A percentile compares a stretch with the other conserved stretches of the same genome.
Evolutionary conservation across 306 rosid species (phyloP).

Genomic region (Gillenia trifoliata): DNA sequence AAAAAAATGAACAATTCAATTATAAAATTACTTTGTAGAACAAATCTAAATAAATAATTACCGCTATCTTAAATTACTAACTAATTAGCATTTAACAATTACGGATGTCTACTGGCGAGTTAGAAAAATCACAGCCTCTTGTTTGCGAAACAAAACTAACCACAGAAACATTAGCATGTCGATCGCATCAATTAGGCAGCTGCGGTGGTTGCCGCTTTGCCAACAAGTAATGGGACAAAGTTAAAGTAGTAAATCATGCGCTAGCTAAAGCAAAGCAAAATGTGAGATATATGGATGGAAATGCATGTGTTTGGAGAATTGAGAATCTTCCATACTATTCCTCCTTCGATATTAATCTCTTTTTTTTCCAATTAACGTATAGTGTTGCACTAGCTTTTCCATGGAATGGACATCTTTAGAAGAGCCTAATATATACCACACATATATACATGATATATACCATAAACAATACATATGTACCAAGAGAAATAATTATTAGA

Average conservation of each 20-base stretch:
- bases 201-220: neutral
- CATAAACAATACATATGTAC: no score
- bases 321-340: constrained; percentile 6
- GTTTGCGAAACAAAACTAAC: no score
- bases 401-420: neutral
- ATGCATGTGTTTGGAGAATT: neutral
- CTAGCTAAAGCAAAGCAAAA: neutral
- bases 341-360: neutral
- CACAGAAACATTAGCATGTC: neutral
- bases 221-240: neutral
- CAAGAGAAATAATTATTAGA: neutral
- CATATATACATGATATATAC: no score
- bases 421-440: neutral
- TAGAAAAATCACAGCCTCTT: no score
- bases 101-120: neutral
- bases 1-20: no score
- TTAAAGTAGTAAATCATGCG: neutral
- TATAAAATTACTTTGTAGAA: neutral
- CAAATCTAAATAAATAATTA: neutral
- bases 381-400: constrained; percentile 3
- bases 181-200: neutral
- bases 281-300: neutral
- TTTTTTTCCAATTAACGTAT: neutral
- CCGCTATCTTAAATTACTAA: neutral
- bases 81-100: neutral